phyloP scores from a whole-genome alignment of 805 yeast species.

The Ogataea chonburiensis region DNA sequence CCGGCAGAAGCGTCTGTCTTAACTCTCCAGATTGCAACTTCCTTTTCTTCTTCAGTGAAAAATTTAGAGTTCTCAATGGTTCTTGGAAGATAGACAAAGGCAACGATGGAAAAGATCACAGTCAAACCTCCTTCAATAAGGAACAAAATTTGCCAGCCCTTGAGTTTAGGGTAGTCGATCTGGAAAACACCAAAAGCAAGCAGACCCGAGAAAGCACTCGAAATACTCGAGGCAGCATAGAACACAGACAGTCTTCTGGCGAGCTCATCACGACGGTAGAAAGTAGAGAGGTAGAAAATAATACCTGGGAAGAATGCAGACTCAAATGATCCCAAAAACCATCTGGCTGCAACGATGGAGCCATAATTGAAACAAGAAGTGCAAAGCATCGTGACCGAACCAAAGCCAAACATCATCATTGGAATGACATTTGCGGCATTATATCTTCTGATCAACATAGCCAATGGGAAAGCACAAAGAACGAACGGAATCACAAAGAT shows the following conservation, averaged over 20 bases:
- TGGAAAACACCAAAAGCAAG: constrained; percentile 38
- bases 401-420: constrained; percentile 41
- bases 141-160: constrained; percentile 50
- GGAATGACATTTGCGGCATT: constrained; percentile 44
- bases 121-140: constrained; percentile 45
- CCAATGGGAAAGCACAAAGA: constrained; percentile 43
- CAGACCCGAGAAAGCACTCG: constrained; percentile 38
- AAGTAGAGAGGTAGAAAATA: constrained; percentile 35
- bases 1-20: constrained; percentile 45
- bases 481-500: constrained; percentile 45
- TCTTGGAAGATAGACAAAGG: constrained; percentile 39
- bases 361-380: constrained; percentile 40
- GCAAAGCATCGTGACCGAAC: constrained; percentile 38
- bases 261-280: constrained; percentile 36
- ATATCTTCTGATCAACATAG: constrained; percentile 37
- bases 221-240: constrained; percentile 32
- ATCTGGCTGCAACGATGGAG: constrained; percentile 31
- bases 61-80: constrained; percentile 37
- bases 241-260: constrained; percentile 36
- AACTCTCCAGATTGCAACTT: constrained; percentile 39
- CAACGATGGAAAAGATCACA: constrained; percentile 25
- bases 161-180: constrained; percentile 34
- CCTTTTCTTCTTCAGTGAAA: constrained; percentile 41
- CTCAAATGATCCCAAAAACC: constrained; percentile 37
- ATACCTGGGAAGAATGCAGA: constrained; percentile 38